Percentiles rank a stretch among this genome's conserved stretches.
These are phyloP conservation scores for Pelargonium cotyledonis DNA, from an alignment of 441 rosid species.

Conservation along the genomic window DNA sequence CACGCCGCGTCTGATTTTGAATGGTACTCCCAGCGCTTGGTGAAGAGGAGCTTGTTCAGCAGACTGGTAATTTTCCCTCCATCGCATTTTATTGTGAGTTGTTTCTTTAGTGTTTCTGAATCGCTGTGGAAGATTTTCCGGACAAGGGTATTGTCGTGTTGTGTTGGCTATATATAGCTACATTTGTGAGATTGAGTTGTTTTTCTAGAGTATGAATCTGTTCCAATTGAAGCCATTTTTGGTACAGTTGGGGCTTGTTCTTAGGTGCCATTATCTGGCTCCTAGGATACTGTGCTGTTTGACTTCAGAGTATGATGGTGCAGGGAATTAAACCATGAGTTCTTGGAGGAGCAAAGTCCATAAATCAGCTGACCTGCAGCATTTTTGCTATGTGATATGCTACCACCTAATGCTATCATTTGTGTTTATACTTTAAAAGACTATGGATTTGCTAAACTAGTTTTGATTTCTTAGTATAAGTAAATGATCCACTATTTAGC, in stretches of 20 bases:
- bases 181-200: not conserved
- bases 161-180: not conserved
- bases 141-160: not conserved
- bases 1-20: conserved; percentile 92
- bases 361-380: not conserved
- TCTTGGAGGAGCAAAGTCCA: no score
- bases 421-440: no score
- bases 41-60: conserved; percentile 41
- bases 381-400: not conserved
- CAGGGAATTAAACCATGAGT: no score
- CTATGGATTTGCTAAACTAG: no score
- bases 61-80: conserved; percentile 36
- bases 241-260: not conserved
- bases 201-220: not conserved
- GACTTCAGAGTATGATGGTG: not conserved
- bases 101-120: no score
- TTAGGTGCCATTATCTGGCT: not conserved
- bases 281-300: not conserved
- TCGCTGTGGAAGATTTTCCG: no score
- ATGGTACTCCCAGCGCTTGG: conserved; percentile 85
- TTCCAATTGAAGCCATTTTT: not conserved
- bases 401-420: no score
- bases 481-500: no score
- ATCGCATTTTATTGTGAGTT: not conserved
- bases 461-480: no score